Evolutionary conservation across 2,329 filamentous ascomycete species (phyloP), one percentile per base, ranked within the genome.

Genomic region (Pseudocercospora fijiensis): DNA sequence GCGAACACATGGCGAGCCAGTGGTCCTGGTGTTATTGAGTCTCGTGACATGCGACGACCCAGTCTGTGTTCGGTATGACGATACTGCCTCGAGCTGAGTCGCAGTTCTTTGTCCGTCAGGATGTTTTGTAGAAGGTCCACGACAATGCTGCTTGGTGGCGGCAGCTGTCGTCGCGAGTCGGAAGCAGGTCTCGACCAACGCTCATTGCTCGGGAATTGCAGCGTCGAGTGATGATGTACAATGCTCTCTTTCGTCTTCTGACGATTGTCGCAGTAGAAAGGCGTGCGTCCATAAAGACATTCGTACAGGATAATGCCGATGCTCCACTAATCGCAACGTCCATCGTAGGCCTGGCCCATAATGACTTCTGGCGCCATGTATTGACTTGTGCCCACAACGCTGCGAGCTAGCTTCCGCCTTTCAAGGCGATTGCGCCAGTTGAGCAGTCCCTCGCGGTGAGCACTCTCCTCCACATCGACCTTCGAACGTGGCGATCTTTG

Each of bases 291-390:
- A 75, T 95, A 98, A 1, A 98, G 81, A 72, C 94, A 97, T 83
- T 98, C 94, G 73, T 91, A 98, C 62, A 98, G 78, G 73, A 98
- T 97, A 74, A 98, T 88, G 59, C 92, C 94, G 70, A 98, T 86
- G 78, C 93, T 97, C 94, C 91, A 98, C 92, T 86, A 98, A 78
- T 98, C 94, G 78, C 94, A 98, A 73, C 94, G 85, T 28, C 91
- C 94, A 78, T 98, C 95, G 76, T 98, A 98, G 41, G 84, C 80
- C 56, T 92, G 85, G 27, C 93, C 91, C 68, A 85, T 82, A 63
- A 97, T 88, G 18, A 98, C 91, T 79, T 98, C 95, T 1, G 94
- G 94, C 0, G 95, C 94, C 95, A 97, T 98, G 80, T 98, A 98
- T 75, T 97, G 94, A 75, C 92, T 96, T 2, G 95, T 98, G 2